Evolutionary conservation across 164 flowering plant genomes (phyloP), one percentile per base, ranked within the genome.

Genomic region (Vitis rupestris): DNA sequence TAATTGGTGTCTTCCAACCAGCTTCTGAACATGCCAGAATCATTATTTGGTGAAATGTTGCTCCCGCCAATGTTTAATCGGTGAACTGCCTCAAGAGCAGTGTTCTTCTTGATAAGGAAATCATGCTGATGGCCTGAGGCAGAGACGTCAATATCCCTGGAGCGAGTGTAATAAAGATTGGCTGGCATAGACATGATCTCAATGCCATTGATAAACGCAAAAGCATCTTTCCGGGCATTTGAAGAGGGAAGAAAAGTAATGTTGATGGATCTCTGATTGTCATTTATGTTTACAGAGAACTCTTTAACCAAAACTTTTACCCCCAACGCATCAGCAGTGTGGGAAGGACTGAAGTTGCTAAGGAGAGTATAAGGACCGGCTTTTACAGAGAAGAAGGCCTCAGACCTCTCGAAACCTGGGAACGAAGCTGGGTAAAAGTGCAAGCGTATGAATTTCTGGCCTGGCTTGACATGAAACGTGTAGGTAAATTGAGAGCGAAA

Each of bases 361-460:
- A 75, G 71, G 1, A 75, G 68, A 50, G 74, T 71, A 11, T 60
- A 57, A 0, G 23, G 59, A 2, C 57, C 66, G 23, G 75, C 27
- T 11, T 27, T 58, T 16, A 69, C 70, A 4, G 77, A 69, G 69
- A 74, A 74, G 50, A 55, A 51, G 9, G 70, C 61, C 6, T 61
- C 49, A 30, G 66, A 49, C 13, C 31, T 7, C 10, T 64, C 29
- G 37, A 29, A 29, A 3, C 48, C 9, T 2, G 37, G 13, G 59
- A 67, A 78, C 0, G 71, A 12, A 9, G 51, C 60, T 0, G 79
- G 81, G 53, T 67, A 76, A 65, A 82, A 82, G 62, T 79, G 58
- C 1, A 82, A 76, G 13, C 82, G 75, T 29, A 82, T 31, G 67
- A 79, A 79, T 31, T 79, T 75, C 1, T 61, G 74, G n/a, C 79